Evolutionary conservation across 1,284 basidiomycete genomes (phyloP).

Genomic region (Tremellales sp.): DNA sequence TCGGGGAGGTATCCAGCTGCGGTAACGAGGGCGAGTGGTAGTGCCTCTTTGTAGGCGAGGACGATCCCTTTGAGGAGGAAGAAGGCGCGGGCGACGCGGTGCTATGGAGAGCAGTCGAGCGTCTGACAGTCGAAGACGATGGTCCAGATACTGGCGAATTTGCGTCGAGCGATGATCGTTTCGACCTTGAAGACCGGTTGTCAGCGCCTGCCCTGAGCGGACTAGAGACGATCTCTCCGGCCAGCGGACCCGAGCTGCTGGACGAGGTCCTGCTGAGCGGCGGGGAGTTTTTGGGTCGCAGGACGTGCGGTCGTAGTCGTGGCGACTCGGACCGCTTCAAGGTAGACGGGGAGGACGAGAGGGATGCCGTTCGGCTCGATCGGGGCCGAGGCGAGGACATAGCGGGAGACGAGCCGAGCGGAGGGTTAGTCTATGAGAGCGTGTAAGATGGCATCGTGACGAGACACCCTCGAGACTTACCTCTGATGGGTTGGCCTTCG

Average conservation of each 20-base stretch:
- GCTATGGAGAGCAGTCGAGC: neutral
- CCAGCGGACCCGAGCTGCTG: too few relatives aligned
- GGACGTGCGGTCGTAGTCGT: neutral
- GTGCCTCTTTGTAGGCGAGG: too few relatives aligned
- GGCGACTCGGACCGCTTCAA: constrained; percentile 6
- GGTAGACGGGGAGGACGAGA: constrained; percentile 2
- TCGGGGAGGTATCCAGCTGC: too few relatives aligned
- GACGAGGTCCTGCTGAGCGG: too few relatives aligned
- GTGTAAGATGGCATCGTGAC: neutral
- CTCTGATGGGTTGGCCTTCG: too few relatives aligned
- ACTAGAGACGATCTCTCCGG: too few relatives aligned
- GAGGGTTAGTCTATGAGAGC: constrained; percentile 3
- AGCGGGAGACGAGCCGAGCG: constrained; percentile 7
- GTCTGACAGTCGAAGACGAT: neutral
- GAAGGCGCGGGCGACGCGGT: neutral
- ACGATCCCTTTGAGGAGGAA: too few relatives aligned
- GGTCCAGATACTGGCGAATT: neutral
- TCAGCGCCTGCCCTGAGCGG: too few relatives aligned
- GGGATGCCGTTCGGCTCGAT: neutral
- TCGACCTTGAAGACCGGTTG: neutral
- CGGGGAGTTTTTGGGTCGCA: constrained; percentile 9
- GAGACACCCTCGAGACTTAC: neutral
- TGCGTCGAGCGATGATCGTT: neutral
- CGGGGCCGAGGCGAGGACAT: neutral
- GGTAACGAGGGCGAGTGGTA: too few relatives aligned